Evolutionary conservation across 805 yeast genomes (phyloP).

Genomic region (Metschnikowia reukaufii): DNA sequence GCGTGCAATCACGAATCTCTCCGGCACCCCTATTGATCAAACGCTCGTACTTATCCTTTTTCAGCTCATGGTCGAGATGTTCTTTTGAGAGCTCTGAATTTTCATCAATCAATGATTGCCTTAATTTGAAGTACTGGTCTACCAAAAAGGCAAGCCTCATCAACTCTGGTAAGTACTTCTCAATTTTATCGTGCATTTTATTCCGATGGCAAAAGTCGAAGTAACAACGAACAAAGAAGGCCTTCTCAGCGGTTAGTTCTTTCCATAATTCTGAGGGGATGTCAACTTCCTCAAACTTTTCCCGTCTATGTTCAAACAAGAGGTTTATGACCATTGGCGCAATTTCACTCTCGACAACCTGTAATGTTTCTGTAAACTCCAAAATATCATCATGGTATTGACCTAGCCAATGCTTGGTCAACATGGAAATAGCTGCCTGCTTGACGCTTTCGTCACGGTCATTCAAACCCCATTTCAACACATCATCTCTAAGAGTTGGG

Average conservation of each 20-base stretch:
- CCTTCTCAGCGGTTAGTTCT: constrained; percentile 68
- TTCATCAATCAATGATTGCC: constrained; percentile 30
- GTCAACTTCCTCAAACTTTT: constrained; percentile 55
- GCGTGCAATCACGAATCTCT: constrained; percentile 12
- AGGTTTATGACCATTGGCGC: constrained; percentile 67
- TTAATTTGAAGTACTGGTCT: constrained; percentile 52
- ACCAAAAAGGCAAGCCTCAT: constrained; percentile 64
- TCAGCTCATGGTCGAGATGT: constrained; percentile 8
- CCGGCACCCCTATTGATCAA: constrained; percentile 11
- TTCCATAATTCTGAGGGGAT: constrained; percentile 71
- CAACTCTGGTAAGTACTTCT: constrained; percentile 75
- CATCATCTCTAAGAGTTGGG: constrained; percentile 59
- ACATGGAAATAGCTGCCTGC: constrained; percentile 68
- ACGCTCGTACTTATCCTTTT: constrained; percentile 13
- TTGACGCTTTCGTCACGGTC: constrained; percentile 80
- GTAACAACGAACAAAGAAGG: constrained; percentile 68
- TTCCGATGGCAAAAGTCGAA: constrained; percentile 62
- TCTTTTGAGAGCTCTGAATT: constrained; percentile 24
- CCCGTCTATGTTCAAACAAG: constrained; percentile 62
- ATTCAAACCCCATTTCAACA: constrained; percentile 80
- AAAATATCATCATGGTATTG: constrained; percentile 66
- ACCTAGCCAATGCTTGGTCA: constrained; percentile 71
- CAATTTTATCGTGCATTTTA: constrained; percentile 54
- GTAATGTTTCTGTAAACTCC: constrained; percentile 68
- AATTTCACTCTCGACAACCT: constrained; percentile 63